Base-by-base conservation (phyloP, 2,329 filamentous ascomycete species). In the Phaeoacremonium minimum region DNA sequence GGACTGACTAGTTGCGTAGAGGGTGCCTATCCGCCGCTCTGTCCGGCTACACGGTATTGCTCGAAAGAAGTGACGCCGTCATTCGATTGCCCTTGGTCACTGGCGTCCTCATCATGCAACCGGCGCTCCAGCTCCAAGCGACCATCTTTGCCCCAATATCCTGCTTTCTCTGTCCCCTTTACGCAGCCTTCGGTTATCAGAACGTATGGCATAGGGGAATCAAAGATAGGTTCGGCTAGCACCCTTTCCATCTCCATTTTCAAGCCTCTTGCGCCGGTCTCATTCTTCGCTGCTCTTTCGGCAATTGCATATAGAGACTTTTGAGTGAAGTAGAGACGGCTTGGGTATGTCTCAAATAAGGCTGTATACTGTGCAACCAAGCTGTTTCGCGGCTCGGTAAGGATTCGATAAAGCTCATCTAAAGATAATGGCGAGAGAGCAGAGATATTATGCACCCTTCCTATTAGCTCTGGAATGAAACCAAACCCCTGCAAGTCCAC, bases 401-500 rank as follows among this genome's bases (percentile, higher is more conserved):
- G 73, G 43, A 98, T 93, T 35, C 90, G 82, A 35, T 91, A 80
- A 11, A 98, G 78, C 41, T 83, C 77, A 16, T 70, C 55, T 12
- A 73, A 65, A 2, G 76, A 77, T 1, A 98, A 72, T 0, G 88
- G 82, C 12, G 87, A 83, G 0, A 98, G 75, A 0, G 93, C 87
- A 42, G 88, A 89, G 33, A 89, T 85, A 40, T 95, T 87, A 35
- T 95, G 91, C 32, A 98, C 80, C 14, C 93, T 85, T n/a, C 93
- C 93, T 36, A 97, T 85, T n/a, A 96, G 72, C 62, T 96, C 90
- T 1, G 90, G 90, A 36, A 96, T 96, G 55, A 96, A 87, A 12
- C 90, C 91, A 52, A 89, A 96, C 30, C 74, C 77, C 59, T 94
- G 87, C 3, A 95, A 67, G 50, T 95, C 85, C 9, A 77, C 69